Conservation (phyloP, 2,329 filamentous ascomycete species). For the Chrysoporthe deuterocubensis region DNA sequence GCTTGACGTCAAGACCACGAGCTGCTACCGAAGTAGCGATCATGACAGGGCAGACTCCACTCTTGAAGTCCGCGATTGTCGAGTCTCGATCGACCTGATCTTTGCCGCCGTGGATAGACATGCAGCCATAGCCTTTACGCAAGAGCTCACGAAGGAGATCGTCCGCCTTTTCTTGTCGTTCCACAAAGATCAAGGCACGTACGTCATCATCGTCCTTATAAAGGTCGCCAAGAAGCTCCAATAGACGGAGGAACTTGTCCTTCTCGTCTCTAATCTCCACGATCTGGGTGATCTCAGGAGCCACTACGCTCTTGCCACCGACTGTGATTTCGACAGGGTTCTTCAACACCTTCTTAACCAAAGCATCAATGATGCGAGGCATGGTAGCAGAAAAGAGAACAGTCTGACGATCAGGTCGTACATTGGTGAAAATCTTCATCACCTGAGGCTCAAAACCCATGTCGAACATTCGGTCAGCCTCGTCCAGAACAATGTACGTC, state of each 20-base stretch:
- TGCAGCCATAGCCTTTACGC: constrained; percentile 85
- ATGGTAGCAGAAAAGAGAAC: constrained; percentile 97
- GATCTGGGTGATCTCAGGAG: constrained; percentile 89
- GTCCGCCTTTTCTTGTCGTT: constrained; percentile 89
- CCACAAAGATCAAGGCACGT: constrained; percentile 87
- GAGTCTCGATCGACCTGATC: constrained; percentile 93
- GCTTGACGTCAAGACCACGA: constrained; percentile 92
- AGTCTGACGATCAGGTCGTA: constrained; percentile 89
- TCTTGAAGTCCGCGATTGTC: constrained; percentile 92
- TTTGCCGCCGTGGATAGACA: constrained; percentile 92
- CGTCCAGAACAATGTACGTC: constrained; percentile 93
- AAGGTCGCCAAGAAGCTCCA: constrained; percentile 85
- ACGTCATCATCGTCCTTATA: constrained; percentile 89
- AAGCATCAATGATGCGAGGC: constrained; percentile 86
- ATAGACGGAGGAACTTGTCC: constrained; percentile 80
- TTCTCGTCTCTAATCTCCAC: constrained; percentile 85
- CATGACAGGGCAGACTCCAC: constrained; percentile 84
- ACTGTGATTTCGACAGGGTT: constrained; percentile 91
- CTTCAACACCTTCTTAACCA: constrained; percentile 85
- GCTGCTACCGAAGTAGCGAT: constrained; percentile 96
- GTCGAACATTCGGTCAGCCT: constrained; percentile 98
- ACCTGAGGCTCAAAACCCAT: constrained; percentile 99
- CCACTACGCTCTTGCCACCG: constrained; percentile 84
- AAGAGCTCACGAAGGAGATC: constrained; percentile 76
- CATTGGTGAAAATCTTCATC: constrained; percentile 91